Base-by-base conservation (phyloP, 768 basidiomycete genomes). In the Mycena metata region DNA sequence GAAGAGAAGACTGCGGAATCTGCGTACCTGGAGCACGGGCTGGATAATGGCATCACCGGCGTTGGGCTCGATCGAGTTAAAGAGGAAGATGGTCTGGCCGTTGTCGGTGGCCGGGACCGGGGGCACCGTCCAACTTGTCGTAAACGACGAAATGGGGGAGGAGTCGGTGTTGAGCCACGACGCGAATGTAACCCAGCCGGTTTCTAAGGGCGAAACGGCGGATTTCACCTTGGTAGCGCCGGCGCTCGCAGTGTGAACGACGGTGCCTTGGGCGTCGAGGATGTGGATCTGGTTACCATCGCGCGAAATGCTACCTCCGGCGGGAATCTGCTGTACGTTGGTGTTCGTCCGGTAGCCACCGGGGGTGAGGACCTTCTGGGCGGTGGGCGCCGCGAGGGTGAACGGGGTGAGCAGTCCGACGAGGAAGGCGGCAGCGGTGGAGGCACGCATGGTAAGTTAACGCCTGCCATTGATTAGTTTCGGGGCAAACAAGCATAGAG, bases 51-150 rank as follows among this genome's bases (percentile, higher is more conserved):
- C 52, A 33, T 17, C 15, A 11, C 42, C 41, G 1, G 19, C 21
- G 26, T 57, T 55, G 43, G 69, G 69, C 61, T 67, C 46, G 9
- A 71, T 58, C 2, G 47, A 51, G 50, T 71, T 71, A 60, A 71
- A 71, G 11, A 71, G 21, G 49, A 71, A 71, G 21, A 67, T 47
- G 0, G 69, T 71, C 69, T 71, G 69, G 2, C 47, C 61, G 36
- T 64, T 26, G 41, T 71, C 43, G 2, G 64, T 36, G 3, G 46
- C 60, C 6, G 69, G 69, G 17, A 60, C 56, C 12, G 69, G 60
- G 10, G 69, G 69, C 23, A 67, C 66, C 11, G 26, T 50, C 69
- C 66, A 70, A 1, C 42, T 71, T 19, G 66, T 71, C 35, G 36
- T 62, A 60, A 70, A 67, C 30, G 47, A 60, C n/a, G 69, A 57